Evolutionary conservation across 345 rosid species (phyloP).

Genomic region (Boechera retrofracta): DNA sequence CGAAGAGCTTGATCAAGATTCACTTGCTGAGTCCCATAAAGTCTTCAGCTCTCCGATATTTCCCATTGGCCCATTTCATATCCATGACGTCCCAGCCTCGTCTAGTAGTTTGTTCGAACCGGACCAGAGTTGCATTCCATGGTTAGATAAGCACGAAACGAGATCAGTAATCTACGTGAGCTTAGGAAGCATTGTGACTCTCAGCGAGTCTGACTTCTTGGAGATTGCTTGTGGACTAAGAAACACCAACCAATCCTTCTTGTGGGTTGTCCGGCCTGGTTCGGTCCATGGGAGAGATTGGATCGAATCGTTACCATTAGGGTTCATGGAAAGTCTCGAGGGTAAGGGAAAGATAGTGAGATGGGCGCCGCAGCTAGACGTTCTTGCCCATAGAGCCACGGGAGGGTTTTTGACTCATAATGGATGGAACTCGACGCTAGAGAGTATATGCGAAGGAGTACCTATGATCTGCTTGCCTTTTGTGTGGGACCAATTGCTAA

Average conservation of each 20-base stretch:
- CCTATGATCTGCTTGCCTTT: conserved; percentile 84
- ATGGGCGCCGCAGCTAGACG: conserved; percentile 57
- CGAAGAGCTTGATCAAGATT: conserved; percentile 63
- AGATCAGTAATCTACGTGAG: conserved; percentile 58
- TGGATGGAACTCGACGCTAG: conserved; percentile 87
- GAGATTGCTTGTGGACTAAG: conserved; percentile 62
- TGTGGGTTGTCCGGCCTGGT: conserved; percentile 58
- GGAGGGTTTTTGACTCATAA: conserved; percentile 73
- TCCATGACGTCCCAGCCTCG: conserved; percentile 30
- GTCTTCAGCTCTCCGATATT: conserved; percentile 49
- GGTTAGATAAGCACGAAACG: conserved; percentile 53
- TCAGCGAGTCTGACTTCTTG: conserved; percentile 43
- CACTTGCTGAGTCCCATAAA: conserved; percentile 52
- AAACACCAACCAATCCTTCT: conserved; percentile 47
- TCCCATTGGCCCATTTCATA: conserved; percentile 58
- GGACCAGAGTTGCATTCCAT: conserved; percentile 51
- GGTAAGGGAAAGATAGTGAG: conserved; percentile 50
- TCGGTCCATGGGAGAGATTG: conserved; percentile 27
- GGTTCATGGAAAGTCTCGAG: conserved; percentile 43
- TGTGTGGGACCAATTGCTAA: conserved; percentile 63
- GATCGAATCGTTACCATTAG: conserved; percentile 27
- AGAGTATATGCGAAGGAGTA: conserved; percentile 61
- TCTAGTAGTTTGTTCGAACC: conserved; percentile 48
- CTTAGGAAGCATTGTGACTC: conserved; percentile 53
- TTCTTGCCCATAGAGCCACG: conserved; percentile 55